Percentiles rank a stretch among this genome's conserved stretches.
Conservation (phyloP, 345 rosid genomes). For the Eucalyptus erythrocorys region DNA sequence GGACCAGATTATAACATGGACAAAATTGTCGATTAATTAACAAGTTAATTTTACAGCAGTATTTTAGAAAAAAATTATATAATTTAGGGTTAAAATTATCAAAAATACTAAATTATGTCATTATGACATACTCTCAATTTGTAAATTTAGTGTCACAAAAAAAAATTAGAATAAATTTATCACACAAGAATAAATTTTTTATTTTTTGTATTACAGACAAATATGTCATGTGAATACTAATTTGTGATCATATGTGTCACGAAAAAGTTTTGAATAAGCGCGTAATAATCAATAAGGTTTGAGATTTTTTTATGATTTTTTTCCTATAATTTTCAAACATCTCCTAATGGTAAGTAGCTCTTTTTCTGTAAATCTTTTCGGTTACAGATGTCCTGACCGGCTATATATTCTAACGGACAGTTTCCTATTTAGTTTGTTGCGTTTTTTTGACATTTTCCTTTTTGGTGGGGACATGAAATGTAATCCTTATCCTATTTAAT, state of each 20-base stretch:
- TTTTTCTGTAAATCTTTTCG: background rate
- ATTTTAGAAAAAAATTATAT: too few relatives aligned
- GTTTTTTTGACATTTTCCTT: background rate
- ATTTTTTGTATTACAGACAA: too few relatives aligned
- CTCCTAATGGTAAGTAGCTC: background rate
- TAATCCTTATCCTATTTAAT: background rate
- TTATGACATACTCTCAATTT: too few relatives aligned
- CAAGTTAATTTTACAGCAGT: background rate
- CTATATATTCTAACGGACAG: background rate
- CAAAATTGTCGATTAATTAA: background rate
- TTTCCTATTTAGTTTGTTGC: background rate
- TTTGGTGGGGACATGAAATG: background rate
- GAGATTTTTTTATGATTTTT: too few relatives aligned
- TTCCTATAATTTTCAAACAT: too few relatives aligned
- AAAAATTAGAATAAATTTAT: too few relatives aligned
- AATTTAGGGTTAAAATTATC: too few relatives aligned
- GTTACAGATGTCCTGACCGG: background rate
- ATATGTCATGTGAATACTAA: rapidly evolving
- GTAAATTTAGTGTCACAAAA: rapidly evolving
- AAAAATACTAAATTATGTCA: too few relatives aligned
- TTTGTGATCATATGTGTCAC: rapidly evolving
- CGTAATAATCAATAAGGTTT: rapidly evolving
- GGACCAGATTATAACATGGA: background rate
- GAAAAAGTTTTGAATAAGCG: too few relatives aligned
- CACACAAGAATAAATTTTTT: rapidly evolving